phyloP scores from a whole-genome alignment of 140 eudicot species.

The Ambrosia hybrid region DNA sequence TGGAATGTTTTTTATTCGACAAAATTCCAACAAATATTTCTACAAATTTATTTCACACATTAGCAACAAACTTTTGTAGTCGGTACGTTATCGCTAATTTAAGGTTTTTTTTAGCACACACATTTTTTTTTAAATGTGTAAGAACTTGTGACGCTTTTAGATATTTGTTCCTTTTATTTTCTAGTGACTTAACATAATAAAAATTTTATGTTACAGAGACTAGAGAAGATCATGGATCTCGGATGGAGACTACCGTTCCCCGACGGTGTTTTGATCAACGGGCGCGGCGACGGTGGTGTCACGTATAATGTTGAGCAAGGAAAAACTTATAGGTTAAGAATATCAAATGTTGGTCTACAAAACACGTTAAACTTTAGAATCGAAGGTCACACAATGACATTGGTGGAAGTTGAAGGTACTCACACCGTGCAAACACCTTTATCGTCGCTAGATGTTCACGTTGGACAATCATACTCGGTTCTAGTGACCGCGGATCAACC shows the following conservation, averaged over 20 bases:
- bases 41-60: too few species aligned
- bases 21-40: too few species aligned
- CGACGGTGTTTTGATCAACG: constrained; percentile 73
- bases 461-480: constrained; percentile 93
- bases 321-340: constrained; percentile 83
- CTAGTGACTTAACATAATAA: background rate
- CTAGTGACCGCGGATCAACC: constrained; percentile 81
- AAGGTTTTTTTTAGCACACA: too few species aligned
- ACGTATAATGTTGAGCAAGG: constrained; percentile 66
- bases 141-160: too few species aligned
- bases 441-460: constrained; percentile 76
- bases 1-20: too few species aligned
- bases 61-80: too few species aligned
- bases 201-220: constrained; percentile 29
- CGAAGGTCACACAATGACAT: constrained; percentile 67
- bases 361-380: constrained; percentile 69
- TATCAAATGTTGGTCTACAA: constrained; percentile 82
- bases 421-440: constrained; percentile 63
- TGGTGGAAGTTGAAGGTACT: constrained; percentile 92
- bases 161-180: too few species aligned
- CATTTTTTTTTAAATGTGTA: too few species aligned
- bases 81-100: too few species aligned
- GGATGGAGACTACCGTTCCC: constrained; percentile 63
- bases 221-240: constrained; percentile 43
- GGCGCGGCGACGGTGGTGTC: constrained; percentile 59